Percentiles rank a stretch among this genome's conserved stretches.
phyloP scores from a whole-genome alignment of 768 basidiomycete genomes.

The Omphalotus guepiniiformis region DNA sequence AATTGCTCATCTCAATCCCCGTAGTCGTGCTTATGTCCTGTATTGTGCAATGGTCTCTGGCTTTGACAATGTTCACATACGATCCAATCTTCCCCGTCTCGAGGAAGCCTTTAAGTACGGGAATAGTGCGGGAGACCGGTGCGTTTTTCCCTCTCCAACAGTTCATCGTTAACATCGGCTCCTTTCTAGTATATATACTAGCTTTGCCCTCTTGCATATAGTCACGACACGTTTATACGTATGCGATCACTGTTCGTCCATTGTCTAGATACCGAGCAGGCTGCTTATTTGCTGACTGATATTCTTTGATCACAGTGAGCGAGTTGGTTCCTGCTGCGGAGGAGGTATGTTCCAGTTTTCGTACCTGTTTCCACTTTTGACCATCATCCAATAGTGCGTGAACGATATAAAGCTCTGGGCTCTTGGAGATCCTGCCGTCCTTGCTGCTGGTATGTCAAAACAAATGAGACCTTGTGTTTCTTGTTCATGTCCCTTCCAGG shows the following conservation, averaged over 20 bases:
- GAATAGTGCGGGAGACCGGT: conserved; percentile 66
- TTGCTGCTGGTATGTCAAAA: conserved; percentile 44
- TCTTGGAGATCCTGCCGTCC: conserved; percentile 48
- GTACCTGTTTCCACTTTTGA: neutral
- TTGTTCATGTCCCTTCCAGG: conserved; percentile 26
- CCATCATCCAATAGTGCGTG: conserved; percentile 36
- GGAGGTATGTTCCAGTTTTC: conserved; percentile 40
- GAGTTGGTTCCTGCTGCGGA: conserved; percentile 55
- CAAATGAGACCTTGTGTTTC: neutral
- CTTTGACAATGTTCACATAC: conserved; percentile 62
- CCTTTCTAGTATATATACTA: conserved; percentile 50
- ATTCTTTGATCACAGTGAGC: conserved; percentile 38
- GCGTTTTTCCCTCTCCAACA: conserved; percentile 5
- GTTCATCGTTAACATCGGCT: neutral
- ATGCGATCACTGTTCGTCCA: conserved; percentile 54
- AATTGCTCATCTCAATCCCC: conserved; percentile 21
- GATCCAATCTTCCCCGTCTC: conserved; percentile 54
- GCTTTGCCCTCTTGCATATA: conserved; percentile 53
- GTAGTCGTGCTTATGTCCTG: conserved; percentile 58
- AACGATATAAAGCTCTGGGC: conserved; percentile 54
- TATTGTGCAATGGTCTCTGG: conserved; percentile 62
- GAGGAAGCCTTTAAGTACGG: conserved; percentile 64
- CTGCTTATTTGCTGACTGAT: neutral
- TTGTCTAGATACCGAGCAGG: neutral
- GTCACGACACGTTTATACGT: conserved; percentile 53